These are phyloP conservation scores for Setomelanomma holmii DNA, from an alignment of 2,329 filamentous ascomycete species.

Conservation along the genomic window DNA sequence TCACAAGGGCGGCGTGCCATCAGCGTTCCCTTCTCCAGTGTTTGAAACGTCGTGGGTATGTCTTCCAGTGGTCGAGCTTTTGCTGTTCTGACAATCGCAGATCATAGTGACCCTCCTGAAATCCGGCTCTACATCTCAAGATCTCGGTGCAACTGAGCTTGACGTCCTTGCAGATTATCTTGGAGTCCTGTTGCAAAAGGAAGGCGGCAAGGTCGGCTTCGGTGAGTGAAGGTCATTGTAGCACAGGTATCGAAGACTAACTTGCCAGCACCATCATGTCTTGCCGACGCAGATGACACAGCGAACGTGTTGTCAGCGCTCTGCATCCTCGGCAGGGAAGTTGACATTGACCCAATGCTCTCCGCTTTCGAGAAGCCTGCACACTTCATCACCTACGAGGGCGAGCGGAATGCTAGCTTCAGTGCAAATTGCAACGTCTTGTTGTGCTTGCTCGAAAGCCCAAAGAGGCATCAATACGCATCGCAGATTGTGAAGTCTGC, in stretches of 20 bases:
- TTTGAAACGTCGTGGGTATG: conserved; percentile 40
- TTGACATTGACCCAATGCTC: conserved; percentile 8
- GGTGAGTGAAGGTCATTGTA: too few relatives aligned
- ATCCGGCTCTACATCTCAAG: too few relatives aligned
- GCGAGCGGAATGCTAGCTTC: conserved; percentile 42
- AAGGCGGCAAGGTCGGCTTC: conserved; percentile 12
- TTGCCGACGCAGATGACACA: conserved; percentile 38
- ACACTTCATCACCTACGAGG: conserved; percentile 43
- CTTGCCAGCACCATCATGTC: conserved; percentile 9
- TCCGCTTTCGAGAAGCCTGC: conserved; percentile 33
- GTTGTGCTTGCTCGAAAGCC: conserved; percentile 3
- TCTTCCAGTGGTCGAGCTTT: too few relatives aligned
- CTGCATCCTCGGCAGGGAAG: conserved; percentile 1
- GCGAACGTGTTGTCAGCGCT: conserved; percentile 19
- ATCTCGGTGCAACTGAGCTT: too few relatives aligned
- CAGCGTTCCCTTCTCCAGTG: conserved; percentile 35
- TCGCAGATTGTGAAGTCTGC: background rate
- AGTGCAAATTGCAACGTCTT: conserved; percentile 48
- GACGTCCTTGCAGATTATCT: conserved; percentile 14
- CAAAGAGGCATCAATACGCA: background rate
- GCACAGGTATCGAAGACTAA: too few relatives aligned
- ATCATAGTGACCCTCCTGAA: too few relatives aligned
- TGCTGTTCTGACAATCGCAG: too few relatives aligned
- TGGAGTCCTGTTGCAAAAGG: background rate
- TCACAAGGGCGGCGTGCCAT: conserved; percentile 27